phyloP scores from a whole-genome alignment of 2,329 filamentous ascomycete species.

The Mycogone perniciosa region DNA sequence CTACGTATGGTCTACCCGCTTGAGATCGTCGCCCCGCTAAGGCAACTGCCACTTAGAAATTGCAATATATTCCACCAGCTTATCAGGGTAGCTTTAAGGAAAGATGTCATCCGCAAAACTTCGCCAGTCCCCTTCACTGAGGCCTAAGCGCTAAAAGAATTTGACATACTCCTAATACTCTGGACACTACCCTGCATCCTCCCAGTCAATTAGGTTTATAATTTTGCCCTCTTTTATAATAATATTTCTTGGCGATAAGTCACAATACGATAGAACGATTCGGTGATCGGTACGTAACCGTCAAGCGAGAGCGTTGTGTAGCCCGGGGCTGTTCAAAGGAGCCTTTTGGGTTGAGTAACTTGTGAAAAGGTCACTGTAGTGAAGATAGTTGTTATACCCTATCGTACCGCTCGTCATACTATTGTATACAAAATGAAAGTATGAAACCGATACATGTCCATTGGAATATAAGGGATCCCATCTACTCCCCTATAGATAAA shows the following conservation, averaged over 20 bases:
- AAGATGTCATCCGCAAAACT: constrained; percentile 22
- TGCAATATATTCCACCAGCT: constrained; percentile 21
- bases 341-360: too few species aligned
- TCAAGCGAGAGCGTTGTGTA: constrained; percentile 18
- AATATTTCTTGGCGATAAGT: constrained; percentile 42
- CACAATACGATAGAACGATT: constrained; percentile 45
- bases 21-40: background rate
- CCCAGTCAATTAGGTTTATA: constrained; percentile 41
- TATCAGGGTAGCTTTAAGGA: constrained; percentile 19
- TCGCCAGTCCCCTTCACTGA: constrained; percentile 17
- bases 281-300: constrained; percentile 22
- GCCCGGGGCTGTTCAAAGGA: too few species aligned
- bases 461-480: too few species aligned
- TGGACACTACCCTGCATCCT: constrained; percentile 41
- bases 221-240: constrained; percentile 32
- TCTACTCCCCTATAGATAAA: too few species aligned
- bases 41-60: constrained; percentile 18
- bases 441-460: too few species aligned
- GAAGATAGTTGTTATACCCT: too few species aligned
- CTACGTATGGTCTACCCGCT: too few species aligned
- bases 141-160: constrained; percentile 21
- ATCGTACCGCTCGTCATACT: too few species aligned
- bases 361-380: too few species aligned
- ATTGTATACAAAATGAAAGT: too few species aligned
- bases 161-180: constrained; percentile 35